Evolutionary conservation across 176 grass and related monocot genomes (phyloP).

Genomic region (barley (Hordeum vulgare)): MorexV3_pseudomolecules_assembly NC_058518.1:455325361-455325860

Average conservation of each 20-base stretch:
- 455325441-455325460: background rate
- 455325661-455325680: constrained; percentile 84
- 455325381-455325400: background rate
- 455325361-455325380: too few relatives aligned
- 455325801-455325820: background rate
- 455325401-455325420: background rate
- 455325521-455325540: constrained; percentile 72
- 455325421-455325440: background rate
- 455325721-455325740: constrained; percentile 48
- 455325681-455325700: constrained; percentile 69
- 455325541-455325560: constrained; percentile 81
- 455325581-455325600: constrained; percentile 18
- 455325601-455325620: background rate
- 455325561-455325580: constrained; percentile 25
- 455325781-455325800: background rate
- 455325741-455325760: background rate
- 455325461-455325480: constrained; percentile 38
- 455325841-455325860: constrained; percentile 64
- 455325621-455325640: constrained; percentile 11
- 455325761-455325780: background rate
- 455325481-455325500: constrained; percentile 69
- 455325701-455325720: constrained; percentile 71
- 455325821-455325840: background rate
- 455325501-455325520: constrained; percentile 71
- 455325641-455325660: constrained; percentile 50